Base-by-base conservation (phyloP, 306 rosid species). In the Potentilla sterilis region DNA sequence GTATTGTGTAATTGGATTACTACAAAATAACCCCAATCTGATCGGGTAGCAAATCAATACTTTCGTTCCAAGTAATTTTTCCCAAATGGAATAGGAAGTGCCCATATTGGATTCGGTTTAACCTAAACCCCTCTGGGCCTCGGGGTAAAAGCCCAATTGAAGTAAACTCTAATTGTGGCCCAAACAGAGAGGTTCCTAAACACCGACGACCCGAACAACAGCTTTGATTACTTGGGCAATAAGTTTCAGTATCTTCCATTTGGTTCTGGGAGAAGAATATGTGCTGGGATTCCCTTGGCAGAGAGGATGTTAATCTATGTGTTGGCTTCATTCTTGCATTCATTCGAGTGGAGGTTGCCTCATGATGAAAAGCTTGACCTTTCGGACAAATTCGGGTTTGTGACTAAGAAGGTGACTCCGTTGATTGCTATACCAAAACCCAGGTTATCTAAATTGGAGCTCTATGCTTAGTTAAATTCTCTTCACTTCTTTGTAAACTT, bases 241-340 rank as follows among this genome's bases (percentile, higher is more conserved):
- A 52, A 80, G 5, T 51, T 67, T 13, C 3, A 80, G 19, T 83
- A 58, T 49, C 35, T 83, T 42, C 73, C 81, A 21, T 83, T 83
- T 76, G 86, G 86, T 5, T 69, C 49, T 1, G 77, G 84, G 9
- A 70, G 86, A 10, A 83, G 81, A 43, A 76, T 76, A 6, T 76
- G 84, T 24, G 74, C 77, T 2, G 84, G 81, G 32, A 35, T 79
- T 44, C 78, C 81, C n/a, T 44, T 78, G 3, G 82, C 67, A 1
- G 80, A 78, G 57, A 78, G 47, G 32, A 69, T 57, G 58, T 14
- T 82, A 0, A 4, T 64, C 6, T 48, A 69, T n/a, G 40, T 47
- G 3, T 2, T 75, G 10, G 80, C 81, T 58, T 43, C 74, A 8
- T 55, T 75, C 1, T 24, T 83, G 77, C 86, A 75, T 19, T 71